phyloP scores from a whole-genome alignment of 495 filamentous ascomycete genomes.

The Neurospora sp. region DNA sequence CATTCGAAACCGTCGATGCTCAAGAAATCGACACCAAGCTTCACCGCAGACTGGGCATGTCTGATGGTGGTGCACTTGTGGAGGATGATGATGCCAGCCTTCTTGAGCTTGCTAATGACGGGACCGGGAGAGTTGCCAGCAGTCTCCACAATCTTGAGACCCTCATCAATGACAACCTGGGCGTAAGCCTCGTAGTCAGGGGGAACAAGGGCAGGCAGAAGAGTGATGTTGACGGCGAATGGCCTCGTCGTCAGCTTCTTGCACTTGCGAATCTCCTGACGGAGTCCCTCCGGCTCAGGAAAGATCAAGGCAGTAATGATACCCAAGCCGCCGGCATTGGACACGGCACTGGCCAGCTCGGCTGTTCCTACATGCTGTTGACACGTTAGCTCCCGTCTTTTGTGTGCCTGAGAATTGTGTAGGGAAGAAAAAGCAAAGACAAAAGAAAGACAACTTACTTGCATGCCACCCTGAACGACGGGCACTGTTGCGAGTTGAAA shows the following conservation, averaged over 20 bases:
- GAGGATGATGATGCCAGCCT: constrained; percentile 64
- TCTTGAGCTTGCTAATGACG: constrained; percentile 82
- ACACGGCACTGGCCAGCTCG: constrained; percentile 86
- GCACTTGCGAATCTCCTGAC: constrained; percentile 85
- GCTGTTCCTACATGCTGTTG: constrained; percentile 57
- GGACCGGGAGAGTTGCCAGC: constrained; percentile 91
- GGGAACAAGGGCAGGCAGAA: constrained; percentile 79
- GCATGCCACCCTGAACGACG: constrained; percentile 92
- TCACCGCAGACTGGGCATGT: constrained; percentile 84
- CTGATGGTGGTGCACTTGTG: constrained; percentile 98
- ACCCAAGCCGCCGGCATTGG: constrained; percentile 89
- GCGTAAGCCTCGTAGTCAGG: constrained; percentile 92
- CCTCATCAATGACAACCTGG: constrained; percentile 85
- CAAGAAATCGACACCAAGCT: constrained; percentile 92
- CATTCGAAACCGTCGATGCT: constrained; percentile 97
- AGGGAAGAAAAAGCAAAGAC: constrained; percentile 39
- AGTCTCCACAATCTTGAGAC: constrained; percentile 90
- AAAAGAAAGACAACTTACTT: constrained; percentile 15
- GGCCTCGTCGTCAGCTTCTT: constrained; percentile 75
- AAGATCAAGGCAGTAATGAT: constrained; percentile 92
- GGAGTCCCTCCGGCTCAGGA: constrained; percentile 84
- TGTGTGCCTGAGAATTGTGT: neutral
- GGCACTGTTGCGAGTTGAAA: constrained; percentile 52
- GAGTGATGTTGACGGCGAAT: constrained; percentile 93
- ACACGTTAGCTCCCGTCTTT: constrained; percentile 11